These are phyloP conservation scores for Wallemia hederae DNA, from an alignment of 1,284 basidiomycete genomes.

Conservation along the genomic window DNA sequence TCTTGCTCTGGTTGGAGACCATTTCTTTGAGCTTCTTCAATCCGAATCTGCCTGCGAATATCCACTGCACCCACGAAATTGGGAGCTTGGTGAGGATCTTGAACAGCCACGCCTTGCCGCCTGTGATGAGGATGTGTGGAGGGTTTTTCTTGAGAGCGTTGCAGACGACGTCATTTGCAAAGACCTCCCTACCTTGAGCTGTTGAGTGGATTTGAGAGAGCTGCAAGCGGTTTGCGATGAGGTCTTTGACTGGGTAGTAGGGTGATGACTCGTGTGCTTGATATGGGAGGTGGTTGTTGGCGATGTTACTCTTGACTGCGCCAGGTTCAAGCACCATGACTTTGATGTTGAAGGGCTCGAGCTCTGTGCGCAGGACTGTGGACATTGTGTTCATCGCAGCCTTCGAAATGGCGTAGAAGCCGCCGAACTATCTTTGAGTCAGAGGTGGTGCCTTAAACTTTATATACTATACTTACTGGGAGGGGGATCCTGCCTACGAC, in stretches of 20 bases:
- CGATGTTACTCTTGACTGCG: not conserved
- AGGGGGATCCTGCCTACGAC: not conserved
- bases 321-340: not conserved
- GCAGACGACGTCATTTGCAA: not conserved
- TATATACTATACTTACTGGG: not conserved
- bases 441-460: not conserved
- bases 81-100: not conserved
- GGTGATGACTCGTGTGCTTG: not conserved
- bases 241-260: not conserved
- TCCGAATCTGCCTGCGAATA: not conserved
- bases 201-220: not conserved
- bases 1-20: not conserved
- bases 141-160: not conserved
- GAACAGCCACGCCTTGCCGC: not conserved
- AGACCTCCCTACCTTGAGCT: not conserved
- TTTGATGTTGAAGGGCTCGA: not conserved
- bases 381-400: not conserved
- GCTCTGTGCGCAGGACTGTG: not conserved
- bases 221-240: not conserved
- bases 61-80: not conserved
- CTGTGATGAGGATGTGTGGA: not conserved
- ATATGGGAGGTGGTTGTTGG: not conserved
- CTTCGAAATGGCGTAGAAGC: not conserved
- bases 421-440: not conserved
- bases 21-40: not conserved